Conservation (phyloP, 2,329 filamentous ascomycete genomes). For the Colletotrichum chrysophilum region DNA sequence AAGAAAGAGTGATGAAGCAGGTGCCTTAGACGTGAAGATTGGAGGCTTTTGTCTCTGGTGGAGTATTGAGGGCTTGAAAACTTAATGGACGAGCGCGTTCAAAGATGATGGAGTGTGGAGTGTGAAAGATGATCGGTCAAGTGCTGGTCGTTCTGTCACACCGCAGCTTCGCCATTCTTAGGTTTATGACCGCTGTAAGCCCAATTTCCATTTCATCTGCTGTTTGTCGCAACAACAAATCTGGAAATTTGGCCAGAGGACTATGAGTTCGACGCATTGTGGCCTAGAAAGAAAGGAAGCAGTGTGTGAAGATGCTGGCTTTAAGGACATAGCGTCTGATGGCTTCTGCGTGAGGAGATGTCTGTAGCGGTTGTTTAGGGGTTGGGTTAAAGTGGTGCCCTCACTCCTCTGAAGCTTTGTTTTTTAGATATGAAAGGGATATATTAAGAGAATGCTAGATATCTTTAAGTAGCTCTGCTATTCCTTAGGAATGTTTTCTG, state of each 20-base stretch:
- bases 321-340: not conserved
- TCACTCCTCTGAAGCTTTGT: not conserved
- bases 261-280: fast-evolving
- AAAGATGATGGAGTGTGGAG: not conserved
- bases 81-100: fast-evolving
- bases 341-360: not conserved
- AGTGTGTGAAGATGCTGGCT: not conserved
- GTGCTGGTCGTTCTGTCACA: not conserved
- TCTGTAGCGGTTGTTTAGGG: fast-evolving
- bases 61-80: not conserved
- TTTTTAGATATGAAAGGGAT: not conserved
- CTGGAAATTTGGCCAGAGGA: not conserved
- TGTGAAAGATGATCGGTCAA: not conserved
- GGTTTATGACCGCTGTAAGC: not conserved
- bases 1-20: not conserved
- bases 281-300: not conserved
- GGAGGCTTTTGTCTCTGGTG: not conserved
- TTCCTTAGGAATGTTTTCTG: fast-evolving
- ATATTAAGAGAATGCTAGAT: not conserved
- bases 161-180: not conserved
- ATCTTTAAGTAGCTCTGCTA: not conserved
- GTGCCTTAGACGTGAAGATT: not conserved
- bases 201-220: not conserved
- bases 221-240: fast-evolving
- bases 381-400: fast-evolving